Evolutionary conservation across 78 protist genomes (phyloP), one percentile per base, ranked within the genome.

Genomic region (Mantamonas sphyraenae): DNA sequence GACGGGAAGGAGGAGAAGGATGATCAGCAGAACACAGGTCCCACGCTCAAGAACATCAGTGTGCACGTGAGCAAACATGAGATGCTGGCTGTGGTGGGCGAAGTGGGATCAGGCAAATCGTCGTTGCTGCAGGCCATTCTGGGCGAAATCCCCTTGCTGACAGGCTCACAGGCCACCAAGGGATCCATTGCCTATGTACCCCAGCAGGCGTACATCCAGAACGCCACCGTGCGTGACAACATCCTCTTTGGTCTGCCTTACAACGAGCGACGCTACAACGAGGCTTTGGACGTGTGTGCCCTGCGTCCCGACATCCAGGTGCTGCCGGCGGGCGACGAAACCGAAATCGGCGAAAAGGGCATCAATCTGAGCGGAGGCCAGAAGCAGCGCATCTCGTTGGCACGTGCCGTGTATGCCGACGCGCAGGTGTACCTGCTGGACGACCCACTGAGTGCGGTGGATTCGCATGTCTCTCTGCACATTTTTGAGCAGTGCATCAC

Each of bases 101-200:
- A 45, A 0, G 86, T 88, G 0, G 95, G 89, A 10, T 8, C 60
- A 24, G 95, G 95, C 53, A 90, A 90, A 68, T 28, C 80, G 20
- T 39, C 90, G 19, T 56, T 90, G 17, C 73, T 90, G 43, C 8
- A 74, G 7, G 76, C 88, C n/a, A 16, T 88, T 24, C 63, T 87
- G 31, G 91, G 91, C 34, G 84, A 77, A 68, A 30, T 88, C 77
- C 22, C 2, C 28, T 7, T 38, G 31, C 12, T 1, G 34, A 1
- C 16, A 17, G 64, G 5, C 35, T 4, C 35, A 3, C 10, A 5
- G 34, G 39, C 12, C 5, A 5, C 7, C 22, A 24, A 2, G 9
- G 37, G 56, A 2, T 16, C 63, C 30, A 47, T 67, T 28, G 87
- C 86, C 8, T 86, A 55, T 71, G 55, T 22, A 22, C 43, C 92